Evolutionary conservation across 345 rosid species (phyloP).

Genomic region (Excoecaria agallocha): DNA sequence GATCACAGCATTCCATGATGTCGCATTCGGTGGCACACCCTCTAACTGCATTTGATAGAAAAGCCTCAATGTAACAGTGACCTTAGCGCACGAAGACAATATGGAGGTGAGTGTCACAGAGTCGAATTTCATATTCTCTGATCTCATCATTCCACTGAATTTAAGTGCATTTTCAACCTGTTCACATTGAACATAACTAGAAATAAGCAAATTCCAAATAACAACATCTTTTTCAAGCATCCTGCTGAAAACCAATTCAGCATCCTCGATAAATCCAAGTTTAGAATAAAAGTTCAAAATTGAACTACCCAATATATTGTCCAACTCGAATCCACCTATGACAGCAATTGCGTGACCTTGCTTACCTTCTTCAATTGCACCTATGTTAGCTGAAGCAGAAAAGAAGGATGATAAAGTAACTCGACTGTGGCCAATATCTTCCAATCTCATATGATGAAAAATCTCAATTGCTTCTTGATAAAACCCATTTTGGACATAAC

Average conservation of each 20-base stretch:
- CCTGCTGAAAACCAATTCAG: constrained; percentile 51
- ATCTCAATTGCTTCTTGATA: constrained; percentile 49
- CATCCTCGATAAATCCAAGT: constrained; percentile 62
- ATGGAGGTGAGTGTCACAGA: constrained; percentile 60
- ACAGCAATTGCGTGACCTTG: constrained; percentile 70
- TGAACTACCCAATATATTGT: constrained; percentile 63
- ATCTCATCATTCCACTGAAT: constrained; percentile 50
- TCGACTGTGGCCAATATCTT: constrained; percentile 51
- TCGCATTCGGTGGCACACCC: constrained; percentile 52
- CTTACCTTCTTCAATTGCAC: constrained; percentile 65
- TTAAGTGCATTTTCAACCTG: constrained; percentile 48
- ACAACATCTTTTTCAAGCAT: constrained; percentile 59
- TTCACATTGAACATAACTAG: constrained; percentile 52
- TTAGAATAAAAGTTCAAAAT: constrained; percentile 66
- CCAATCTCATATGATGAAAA: constrained; percentile 50
- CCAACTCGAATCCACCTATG: constrained; percentile 56
- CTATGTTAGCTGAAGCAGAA: constrained; percentile 62
- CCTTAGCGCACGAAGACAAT: constrained; percentile 51
- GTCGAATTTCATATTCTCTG: constrained; percentile 52
- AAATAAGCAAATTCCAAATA: constrained; percentile 73
- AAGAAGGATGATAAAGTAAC: constrained; percentile 60
- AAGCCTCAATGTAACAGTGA: constrained; percentile 63
- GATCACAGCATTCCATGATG: constrained; percentile 67
- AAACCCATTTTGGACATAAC: constrained; percentile 59
- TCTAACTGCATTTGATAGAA: constrained; percentile 76